phyloP scores from a whole-genome alignment of 2,329 filamentous ascomycete genomes.

The Cryoendolithus antarcticus region DNA sequence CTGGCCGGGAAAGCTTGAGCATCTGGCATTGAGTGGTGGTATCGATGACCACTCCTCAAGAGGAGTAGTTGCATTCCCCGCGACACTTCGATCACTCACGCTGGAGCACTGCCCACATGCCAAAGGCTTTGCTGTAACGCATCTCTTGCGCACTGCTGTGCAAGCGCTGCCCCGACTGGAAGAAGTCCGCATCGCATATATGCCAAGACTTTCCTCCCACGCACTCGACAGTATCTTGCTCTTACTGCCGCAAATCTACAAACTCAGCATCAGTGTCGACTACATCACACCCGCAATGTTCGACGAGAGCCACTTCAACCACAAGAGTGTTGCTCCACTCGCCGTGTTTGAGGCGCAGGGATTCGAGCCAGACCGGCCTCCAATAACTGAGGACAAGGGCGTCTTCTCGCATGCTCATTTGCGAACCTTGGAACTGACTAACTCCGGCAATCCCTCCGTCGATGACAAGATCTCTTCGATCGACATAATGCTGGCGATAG shows the following conservation, averaged over 20 bases:
- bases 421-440: constrained; percentile 27
- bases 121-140: constrained; percentile 23
- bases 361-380: no score
- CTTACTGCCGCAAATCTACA: constrained; percentile 27
- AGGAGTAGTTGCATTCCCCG: constrained; percentile 21
- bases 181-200: constrained; percentile 26
- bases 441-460: constrained; percentile 24
- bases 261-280: constrained; percentile 33
- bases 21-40: constrained; percentile 32
- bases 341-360: no score
- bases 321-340: constrained; percentile 1
- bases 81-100: constrained; percentile 24
- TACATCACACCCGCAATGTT: constrained; percentile 33
- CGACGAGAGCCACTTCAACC: constrained; percentile 15
- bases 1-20: constrained; percentile 33
- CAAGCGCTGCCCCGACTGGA: constrained; percentile 21
- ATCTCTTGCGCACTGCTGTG: constrained; percentile 25
- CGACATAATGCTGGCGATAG: constrained; percentile 30
- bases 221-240: constrained; percentile 29
- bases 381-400: no score
- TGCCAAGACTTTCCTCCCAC: constrained; percentile 27
- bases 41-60: constrained; percentile 31
- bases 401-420: constrained; percentile 19
- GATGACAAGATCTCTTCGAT: constrained; percentile 28
- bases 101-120: constrained; percentile 33